phyloP scores from a whole-genome alignment of 352 stramenopile species.

The Pythium apleroticum region DNA sequence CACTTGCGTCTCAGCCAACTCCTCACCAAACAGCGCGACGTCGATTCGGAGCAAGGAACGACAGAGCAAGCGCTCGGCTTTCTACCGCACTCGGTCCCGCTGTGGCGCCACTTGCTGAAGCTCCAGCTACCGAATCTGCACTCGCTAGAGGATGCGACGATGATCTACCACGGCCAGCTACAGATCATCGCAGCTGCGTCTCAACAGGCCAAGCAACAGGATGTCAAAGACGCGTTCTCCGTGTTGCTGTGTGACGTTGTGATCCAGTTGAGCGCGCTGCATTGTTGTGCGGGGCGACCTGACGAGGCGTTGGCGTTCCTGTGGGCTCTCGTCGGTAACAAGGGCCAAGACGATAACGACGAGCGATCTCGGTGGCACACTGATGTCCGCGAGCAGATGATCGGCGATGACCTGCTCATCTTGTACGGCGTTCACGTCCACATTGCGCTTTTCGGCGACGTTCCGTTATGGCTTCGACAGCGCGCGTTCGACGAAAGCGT shows the following conservation, averaged over 20 bases:
- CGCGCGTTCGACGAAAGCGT: slow-evolving; percentile 5
- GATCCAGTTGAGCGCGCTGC: slow-evolving; percentile 20
- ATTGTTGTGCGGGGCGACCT: slow-evolving; percentile 1
- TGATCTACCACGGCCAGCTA: not conserved
- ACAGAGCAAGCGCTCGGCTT: slow-evolving; percentile 36
- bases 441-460: slow-evolving; percentile 3
- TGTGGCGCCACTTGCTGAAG: slow-evolving; percentile 36
- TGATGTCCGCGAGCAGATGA: slow-evolving; percentile 14
- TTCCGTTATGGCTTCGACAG: slow-evolving; percentile 19
- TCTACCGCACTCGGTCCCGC: slow-evolving; percentile 25
- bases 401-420: slow-evolving; percentile 24
- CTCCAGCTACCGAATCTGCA: slow-evolving; percentile 3
- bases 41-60: slow-evolving; percentile 29
- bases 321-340: slow-evolving; percentile 6
- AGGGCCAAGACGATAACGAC: not conserved
- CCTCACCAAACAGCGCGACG: slow-evolving; percentile 14
- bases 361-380: not conserved
- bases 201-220: slow-evolving; percentile 6
- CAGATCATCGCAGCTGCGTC: slow-evolving; percentile 11
- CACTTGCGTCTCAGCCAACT: slow-evolving; percentile 33
- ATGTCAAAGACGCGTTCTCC: slow-evolving; percentile 21
- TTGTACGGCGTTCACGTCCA: slow-evolving; percentile 19
- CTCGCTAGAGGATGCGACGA: slow-evolving; percentile 2
- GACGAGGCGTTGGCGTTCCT: slow-evolving; percentile 13
- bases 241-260: slow-evolving; percentile 27